Evolutionary conservation across 1,284 basidiomycete species (phyloP), one percentile per base, ranked within the genome.

Genomic region (Boletus smithii): DNA sequence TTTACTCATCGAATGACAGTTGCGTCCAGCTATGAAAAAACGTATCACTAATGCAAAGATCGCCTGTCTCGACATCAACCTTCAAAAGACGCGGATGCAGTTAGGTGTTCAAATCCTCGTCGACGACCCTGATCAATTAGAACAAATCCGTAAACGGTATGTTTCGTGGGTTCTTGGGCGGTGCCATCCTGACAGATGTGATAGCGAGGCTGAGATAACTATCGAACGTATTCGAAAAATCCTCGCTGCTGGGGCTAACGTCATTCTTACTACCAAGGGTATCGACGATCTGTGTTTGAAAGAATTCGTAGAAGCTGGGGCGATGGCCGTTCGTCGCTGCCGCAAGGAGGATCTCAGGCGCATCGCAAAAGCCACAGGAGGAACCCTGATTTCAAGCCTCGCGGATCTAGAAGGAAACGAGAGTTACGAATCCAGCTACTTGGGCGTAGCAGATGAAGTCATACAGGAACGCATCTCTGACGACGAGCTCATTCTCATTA

Each of bases 391-490:
- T 46, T 91, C 90, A 20, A 95, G 89, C 62, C 77, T 99, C 48
- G 95, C 95, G 29, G 98, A 99, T 70, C 77, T 99, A 23, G 95
- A 99, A 55, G 97, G 97, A 41, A 97, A 99, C 49, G 97, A 99
- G 72, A 95, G 95, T 0, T 99, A 95, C 62, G 97, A 99, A 67
- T 76, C 93, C 16, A 87, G 83, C 68, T 88, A 83, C 66, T 79
- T 99, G 42, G 97, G 97, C 27, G 74, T 73, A 37, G 95, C 97
- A 10, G 97, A 99, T 10, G 95, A 99, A 69, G 97, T 99, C 47
- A 79, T 91, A 5, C 97, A 99, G 68, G 95, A 98, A 73, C 82
- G 95, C 53, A 92, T 99, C 66, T 88, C 91, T n/a, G 97, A 99
- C 62, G 97, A 99, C 69, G 97, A 99, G 68, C 79, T 97, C 39